Conservation (phyloP, 106 monocot genomes). For the Triglochin maritima region DNA sequence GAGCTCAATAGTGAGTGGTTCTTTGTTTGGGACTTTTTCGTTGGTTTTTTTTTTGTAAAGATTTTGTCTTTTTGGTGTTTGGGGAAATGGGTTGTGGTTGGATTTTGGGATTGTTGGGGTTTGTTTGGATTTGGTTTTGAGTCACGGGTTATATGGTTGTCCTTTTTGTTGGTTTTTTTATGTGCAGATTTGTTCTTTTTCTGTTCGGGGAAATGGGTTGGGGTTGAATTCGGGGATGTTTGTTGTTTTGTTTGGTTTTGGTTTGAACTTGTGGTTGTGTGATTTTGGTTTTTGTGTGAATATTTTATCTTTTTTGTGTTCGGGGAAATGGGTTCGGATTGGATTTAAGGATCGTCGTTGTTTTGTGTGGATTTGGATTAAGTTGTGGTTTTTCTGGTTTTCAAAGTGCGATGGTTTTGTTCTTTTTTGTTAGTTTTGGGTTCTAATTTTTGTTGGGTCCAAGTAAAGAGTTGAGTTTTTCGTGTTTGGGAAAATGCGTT, state of each 20-base stretch:
- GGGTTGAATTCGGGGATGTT: too few species aligned
- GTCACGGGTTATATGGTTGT: neutral
- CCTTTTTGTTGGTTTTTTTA: neutral
- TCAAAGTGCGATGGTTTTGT: neutral
- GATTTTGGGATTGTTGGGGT: neutral
- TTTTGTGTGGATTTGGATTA: neutral
- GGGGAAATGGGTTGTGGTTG: neutral
- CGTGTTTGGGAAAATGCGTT: too few species aligned
- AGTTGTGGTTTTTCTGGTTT: neutral
- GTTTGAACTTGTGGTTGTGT: neutral
- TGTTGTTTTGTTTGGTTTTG: too few species aligned
- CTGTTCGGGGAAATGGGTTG: too few species aligned
- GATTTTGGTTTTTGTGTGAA: neutral
- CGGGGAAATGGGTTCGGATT: neutral
- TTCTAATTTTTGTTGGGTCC: neutral
- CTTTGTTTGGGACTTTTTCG: neutral
- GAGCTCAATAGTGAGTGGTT: conserved; percentile 30
- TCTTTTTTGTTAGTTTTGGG: neutral
- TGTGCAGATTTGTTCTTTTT: too few species aligned
- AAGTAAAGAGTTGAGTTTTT: too few species aligned
- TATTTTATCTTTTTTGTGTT: neutral
- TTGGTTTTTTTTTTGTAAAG: neutral
- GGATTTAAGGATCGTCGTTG: neutral
- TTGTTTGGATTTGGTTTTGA: neutral
- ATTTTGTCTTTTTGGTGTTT: neutral